These are phyloP conservation scores for Ophiostoma piceae DNA, from an alignment of 2,329 filamentous ascomycete species.

Conservation along the genomic window DNA sequence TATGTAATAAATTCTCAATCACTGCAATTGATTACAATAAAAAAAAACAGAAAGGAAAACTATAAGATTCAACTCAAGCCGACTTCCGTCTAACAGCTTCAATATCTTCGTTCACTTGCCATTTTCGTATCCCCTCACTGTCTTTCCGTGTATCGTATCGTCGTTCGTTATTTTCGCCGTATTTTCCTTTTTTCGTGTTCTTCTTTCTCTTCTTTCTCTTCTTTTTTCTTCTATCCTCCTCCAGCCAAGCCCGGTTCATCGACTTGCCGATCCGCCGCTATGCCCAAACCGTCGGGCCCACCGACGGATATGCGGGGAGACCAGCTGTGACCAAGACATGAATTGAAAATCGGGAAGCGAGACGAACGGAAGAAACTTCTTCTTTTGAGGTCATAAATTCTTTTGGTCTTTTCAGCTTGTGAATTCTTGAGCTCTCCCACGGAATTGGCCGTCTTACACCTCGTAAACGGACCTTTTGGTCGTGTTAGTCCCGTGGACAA, in stretches of 20 bases:
- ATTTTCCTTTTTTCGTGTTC: too few species aligned
- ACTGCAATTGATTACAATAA: too few species aligned
- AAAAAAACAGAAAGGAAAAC: not conserved
- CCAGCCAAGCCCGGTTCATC: not conserved
- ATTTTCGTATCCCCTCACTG: not conserved
- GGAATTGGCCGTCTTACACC: not conserved
- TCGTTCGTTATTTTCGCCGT: not conserved
- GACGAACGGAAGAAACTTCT: not conserved
- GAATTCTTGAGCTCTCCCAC: too few species aligned
- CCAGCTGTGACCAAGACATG: not conserved
- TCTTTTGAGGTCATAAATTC: too few species aligned
- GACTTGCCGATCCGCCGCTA: not conserved
- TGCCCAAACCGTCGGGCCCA: conserved; percentile 8
- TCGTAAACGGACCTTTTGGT: not conserved
- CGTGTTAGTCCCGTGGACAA: not conserved
- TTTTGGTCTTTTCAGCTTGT: too few species aligned
- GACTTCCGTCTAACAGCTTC: not conserved
- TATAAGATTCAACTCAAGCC: not conserved
- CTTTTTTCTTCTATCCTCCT: not conserved
- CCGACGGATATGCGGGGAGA: not conserved
- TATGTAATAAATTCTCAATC: too few species aligned
- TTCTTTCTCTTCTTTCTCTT: not conserved
- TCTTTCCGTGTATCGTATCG: not conserved
- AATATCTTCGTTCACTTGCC: not conserved
- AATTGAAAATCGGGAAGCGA: not conserved